These are phyloP conservation scores for Monosporozyma unispora DNA, from an alignment of 805 yeast species.

Conservation along the genomic window DNA sequence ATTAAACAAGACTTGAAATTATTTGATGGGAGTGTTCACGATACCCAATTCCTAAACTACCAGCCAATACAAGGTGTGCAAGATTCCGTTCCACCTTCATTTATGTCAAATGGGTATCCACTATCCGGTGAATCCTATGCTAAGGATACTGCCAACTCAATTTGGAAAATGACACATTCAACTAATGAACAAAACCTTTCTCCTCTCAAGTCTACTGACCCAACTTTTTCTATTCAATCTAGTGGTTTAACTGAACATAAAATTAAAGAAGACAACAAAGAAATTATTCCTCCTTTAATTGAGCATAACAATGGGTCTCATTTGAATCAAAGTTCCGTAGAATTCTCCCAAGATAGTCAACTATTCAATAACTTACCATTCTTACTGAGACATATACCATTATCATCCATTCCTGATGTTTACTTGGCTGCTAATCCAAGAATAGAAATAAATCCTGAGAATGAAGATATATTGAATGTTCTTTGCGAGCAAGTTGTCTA, in stretches of 20 bases:
- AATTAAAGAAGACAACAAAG: not conserved
- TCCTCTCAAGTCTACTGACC: conserved; percentile 13
- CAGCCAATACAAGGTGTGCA: conserved; percentile 9
- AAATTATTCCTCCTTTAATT: not conserved
- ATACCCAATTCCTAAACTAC: conserved; percentile 12
- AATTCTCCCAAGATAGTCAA: not conserved
- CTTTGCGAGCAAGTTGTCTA: conserved; percentile 26
- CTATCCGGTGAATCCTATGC: conserved; percentile 7
- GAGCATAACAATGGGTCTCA: not conserved
- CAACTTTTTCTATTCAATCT: conserved; percentile 3
- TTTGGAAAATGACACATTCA: conserved; percentile 21
- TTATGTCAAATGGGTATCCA: conserved; percentile 5
- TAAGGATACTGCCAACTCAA: conserved; percentile 19
- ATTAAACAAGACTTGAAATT: conserved; percentile 13
- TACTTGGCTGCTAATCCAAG: conserved; percentile 29
- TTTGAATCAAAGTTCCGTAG: not conserved
- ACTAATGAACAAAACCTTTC: conserved; percentile 16
- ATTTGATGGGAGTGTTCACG: conserved; percentile 13
- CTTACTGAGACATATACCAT: conserved; percentile 53
- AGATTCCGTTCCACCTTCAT: conserved; percentile 12
- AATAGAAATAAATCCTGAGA: conserved; percentile 9
- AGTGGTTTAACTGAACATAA: not conserved
- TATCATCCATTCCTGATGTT: conserved; percentile 49
- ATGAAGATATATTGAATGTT: conserved; percentile 21
- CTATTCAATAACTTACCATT: conserved; percentile 58